Conservation (phyloP, 2,329 filamentous ascomycete genomes). For the Capronia epimyces region DNA sequence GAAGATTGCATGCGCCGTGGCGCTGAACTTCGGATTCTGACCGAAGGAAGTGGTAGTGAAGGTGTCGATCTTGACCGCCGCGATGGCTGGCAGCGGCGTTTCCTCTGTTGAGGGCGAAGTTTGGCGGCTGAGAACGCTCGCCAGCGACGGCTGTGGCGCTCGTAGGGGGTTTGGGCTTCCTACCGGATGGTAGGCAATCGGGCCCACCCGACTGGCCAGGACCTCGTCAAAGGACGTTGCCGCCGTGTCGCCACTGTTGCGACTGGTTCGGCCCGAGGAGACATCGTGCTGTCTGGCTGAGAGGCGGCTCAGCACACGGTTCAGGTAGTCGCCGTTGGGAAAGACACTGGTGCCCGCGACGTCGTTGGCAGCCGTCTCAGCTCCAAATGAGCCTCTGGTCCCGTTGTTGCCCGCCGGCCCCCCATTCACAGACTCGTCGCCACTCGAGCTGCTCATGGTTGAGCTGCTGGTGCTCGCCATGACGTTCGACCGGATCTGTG, state of each 20-base stretch:
- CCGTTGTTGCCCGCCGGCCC: not conserved
- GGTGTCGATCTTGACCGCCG: constrained; percentile 11
- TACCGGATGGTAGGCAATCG: not conserved
- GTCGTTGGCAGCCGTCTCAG: not conserved
- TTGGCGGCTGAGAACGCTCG: not conserved
- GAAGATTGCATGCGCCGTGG: constrained; percentile 18
- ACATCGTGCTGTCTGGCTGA: not conserved
- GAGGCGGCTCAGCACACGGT: not conserved
- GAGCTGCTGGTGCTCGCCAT: not conserved
- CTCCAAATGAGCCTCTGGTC: not conserved
- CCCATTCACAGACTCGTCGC: not conserved
- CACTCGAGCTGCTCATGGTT: not conserved
- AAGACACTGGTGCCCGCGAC: not conserved
- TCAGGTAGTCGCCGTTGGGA: constrained; percentile 3
- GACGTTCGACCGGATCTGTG: not conserved
- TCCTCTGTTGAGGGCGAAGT: not conserved
- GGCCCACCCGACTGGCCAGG: not conserved
- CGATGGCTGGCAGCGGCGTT: constrained; percentile 6
- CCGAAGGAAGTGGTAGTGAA: constrained; percentile 13
- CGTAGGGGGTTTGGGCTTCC: constrained; percentile 5
- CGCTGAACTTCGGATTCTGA: constrained; percentile 6
- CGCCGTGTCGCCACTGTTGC: not conserved
- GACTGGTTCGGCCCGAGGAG: not conserved
- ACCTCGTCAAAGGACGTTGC: not conserved
- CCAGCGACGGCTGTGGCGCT: not conserved